These are phyloP conservation scores for Solanum pimpinellifolium DNA, from an alignment of 257 asterid species.

Conservation along the genomic window DNA sequence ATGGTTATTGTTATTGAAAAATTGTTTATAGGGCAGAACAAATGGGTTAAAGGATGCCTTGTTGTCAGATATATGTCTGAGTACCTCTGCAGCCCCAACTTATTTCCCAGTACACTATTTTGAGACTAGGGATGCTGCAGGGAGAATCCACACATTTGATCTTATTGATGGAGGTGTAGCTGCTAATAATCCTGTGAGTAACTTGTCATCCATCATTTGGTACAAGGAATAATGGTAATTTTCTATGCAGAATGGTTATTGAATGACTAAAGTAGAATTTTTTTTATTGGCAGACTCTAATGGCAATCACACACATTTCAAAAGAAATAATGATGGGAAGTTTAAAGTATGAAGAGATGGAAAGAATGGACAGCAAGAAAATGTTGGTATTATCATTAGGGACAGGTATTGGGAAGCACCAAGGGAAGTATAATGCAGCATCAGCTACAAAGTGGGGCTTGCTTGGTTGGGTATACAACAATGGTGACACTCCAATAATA, in stretches of 20 bases:
- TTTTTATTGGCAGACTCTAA: constrained; percentile 27
- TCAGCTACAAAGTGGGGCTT: constrained; percentile 40
- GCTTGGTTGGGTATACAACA: constrained; percentile 33
- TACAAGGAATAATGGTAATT: neutral
- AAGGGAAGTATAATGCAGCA: constrained; percentile 25
- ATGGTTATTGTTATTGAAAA: neutral
- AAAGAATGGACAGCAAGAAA: constrained; percentile 33
- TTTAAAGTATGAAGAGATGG: constrained; percentile 27
- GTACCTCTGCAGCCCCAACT: constrained; percentile 72
- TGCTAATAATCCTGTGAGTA: constrained; percentile 50
- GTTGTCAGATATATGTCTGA: constrained; percentile 44
- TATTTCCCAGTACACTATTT: constrained; percentile 53
- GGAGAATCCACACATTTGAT: constrained; percentile 18
- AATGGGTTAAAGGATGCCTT: constrained; percentile 27
- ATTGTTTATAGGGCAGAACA: constrained; percentile 19
- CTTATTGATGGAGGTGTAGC: constrained; percentile 61
- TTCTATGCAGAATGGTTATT: neutral
- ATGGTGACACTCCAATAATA: constrained; percentile 31
- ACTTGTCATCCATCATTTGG: neutral
- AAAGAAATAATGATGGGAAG: constrained; percentile 34
- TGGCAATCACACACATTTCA: constrained; percentile 53
- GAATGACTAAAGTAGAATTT: too few relatives aligned
- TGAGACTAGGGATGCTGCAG: constrained; percentile 23
- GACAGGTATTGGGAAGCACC: constrained; percentile 27
- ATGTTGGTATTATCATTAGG: constrained; percentile 48